These are phyloP conservation scores for Quercus lobata DNA, from an alignment of 331 rosid species.

Conservation along the genomic window DNA sequence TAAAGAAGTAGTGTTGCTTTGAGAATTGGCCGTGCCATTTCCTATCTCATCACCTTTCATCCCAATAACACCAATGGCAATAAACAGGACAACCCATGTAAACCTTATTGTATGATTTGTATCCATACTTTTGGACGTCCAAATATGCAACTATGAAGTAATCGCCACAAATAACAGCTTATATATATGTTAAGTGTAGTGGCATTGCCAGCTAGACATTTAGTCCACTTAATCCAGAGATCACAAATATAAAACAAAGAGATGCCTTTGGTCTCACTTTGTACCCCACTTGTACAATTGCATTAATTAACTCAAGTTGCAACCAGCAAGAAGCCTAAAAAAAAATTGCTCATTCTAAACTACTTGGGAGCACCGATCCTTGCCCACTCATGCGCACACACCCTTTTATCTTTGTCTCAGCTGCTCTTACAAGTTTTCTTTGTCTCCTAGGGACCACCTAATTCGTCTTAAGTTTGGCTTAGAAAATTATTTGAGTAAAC, in stretches of 20 bases:
- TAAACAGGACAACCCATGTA: conserved; percentile 25
- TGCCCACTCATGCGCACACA: conserved; percentile 18
- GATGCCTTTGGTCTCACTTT: conserved; percentile 34
- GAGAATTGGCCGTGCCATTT: conserved; percentile 22
- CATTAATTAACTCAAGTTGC: conserved; percentile 9
- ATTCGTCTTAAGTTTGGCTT: neutral
- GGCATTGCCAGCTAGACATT: neutral
- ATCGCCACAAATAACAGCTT: neutral
- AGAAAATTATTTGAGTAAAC: neutral
- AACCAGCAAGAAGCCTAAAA: neutral
- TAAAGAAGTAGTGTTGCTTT: conserved; percentile 23
- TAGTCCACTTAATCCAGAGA: conserved; percentile 26
- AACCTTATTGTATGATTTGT: conserved; percentile 17
- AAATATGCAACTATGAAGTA: neutral
- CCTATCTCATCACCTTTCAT: conserved; percentile 21
- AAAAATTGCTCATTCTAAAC: neutral
- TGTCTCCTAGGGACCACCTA: neutral
- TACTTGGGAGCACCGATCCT: conserved; percentile 11
- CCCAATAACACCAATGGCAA: conserved; percentile 28
- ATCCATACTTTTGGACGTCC: conserved; percentile 24
- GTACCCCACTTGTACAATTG: conserved; percentile 41
- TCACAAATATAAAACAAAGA: conserved; percentile 2
- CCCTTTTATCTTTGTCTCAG: neutral
- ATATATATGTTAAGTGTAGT: neutral
- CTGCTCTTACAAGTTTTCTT: neutral